Percentiles rank a stretch among this genome's conserved stretches.
phyloP scores from a whole-genome alignment of 2,329 filamentous ascomycete genomes.

The Exophiala dermatitidis region DNA sequence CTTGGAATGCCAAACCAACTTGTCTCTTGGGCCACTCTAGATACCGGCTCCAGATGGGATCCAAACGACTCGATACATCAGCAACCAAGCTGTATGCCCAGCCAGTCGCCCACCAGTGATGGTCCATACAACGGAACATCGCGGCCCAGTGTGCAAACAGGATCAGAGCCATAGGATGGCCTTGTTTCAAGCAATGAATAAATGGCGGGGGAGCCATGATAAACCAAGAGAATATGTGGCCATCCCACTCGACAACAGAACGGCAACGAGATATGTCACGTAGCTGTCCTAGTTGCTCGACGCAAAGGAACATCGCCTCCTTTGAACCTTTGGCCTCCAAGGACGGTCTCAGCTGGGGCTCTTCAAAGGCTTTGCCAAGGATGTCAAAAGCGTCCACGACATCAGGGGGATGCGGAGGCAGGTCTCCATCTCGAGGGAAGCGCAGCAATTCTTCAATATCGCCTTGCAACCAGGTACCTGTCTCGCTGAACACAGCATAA shows the following conservation, averaged over 20 bases:
- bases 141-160: conserved; percentile 27
- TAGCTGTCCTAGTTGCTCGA: conserved; percentile 19
- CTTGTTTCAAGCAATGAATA: conserved; percentile 22
- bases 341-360: conserved; percentile 9
- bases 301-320: conserved; percentile 10
- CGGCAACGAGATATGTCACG: conserved; percentile 22
- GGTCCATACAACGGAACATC: conserved; percentile 26
- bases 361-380: conserved; percentile 13
- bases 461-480: conserved; percentile 24
- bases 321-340: conserved; percentile 6
- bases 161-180: conserved; percentile 22
- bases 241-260: conserved; percentile 26
- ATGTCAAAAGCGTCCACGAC: conserved; percentile 19
- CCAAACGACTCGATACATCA: conserved; percentile 23
- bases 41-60: conserved; percentile 20
- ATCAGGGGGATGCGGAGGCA: conserved; percentile 22
- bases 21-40: conserved; percentile 23
- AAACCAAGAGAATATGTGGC: conserved; percentile 26
- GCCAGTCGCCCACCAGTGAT: conserved; percentile 27
- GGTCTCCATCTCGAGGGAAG: conserved; percentile 18
- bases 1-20: conserved; percentile 22
- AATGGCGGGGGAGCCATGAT: conserved; percentile 21
- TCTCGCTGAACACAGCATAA: conserved; percentile 25
- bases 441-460: conserved; percentile 25
- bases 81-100: conserved; percentile 26